Percentiles rank a stretch among this genome's conserved stretches.
Conservation (phyloP, 768 basidiomycete species). For the Arthromyces matolae region DNA sequence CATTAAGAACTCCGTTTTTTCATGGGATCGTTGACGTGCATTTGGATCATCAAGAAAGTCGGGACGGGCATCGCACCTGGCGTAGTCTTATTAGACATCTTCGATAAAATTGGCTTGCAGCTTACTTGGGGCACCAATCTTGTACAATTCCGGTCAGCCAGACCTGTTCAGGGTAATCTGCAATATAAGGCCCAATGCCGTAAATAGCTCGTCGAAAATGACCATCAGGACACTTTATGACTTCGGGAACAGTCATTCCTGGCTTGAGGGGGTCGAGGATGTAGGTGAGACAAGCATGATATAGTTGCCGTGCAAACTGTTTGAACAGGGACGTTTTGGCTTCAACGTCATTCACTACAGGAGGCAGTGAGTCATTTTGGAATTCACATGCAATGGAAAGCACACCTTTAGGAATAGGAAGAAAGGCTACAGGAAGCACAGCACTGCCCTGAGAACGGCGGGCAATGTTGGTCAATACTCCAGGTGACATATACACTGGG, state of each 20-base stretch:
- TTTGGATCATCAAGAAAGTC: too few relatives aligned
- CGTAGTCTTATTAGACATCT: too few relatives aligned
- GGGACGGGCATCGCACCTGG: too few relatives aligned
- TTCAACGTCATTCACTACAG: neutral
- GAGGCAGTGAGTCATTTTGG: neutral
- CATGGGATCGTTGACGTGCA: too few relatives aligned
- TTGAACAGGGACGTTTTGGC: conserved; percentile 17
- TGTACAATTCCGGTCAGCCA: conserved; percentile 28
- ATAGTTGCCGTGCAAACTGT: conserved; percentile 27
- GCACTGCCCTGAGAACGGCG: neutral
- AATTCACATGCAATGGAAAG: neutral
- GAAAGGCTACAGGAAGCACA: neutral
- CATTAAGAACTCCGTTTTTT: too few relatives aligned
- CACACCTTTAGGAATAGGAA: neutral
- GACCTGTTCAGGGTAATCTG: conserved; percentile 36
- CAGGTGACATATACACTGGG: too few relatives aligned
- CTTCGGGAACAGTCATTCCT: conserved; percentile 25
- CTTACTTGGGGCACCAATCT: conserved; percentile 30
- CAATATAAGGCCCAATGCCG: conserved; percentile 31
- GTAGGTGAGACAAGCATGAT: conserved; percentile 24
- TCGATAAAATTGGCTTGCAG: conserved; percentile 9
- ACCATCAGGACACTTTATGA: conserved; percentile 28
- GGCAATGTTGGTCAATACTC: too few relatives aligned
- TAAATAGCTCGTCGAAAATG: conserved; percentile 26
- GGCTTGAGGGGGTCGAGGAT: conserved; percentile 21